Percentiles rank a stretch among this genome's conserved stretches.
These are phyloP conservation scores for Lasiodiplodia hormozganensis DNA, from an alignment of 2,329 filamentous ascomycete genomes.

Conservation along the genomic window DNA sequence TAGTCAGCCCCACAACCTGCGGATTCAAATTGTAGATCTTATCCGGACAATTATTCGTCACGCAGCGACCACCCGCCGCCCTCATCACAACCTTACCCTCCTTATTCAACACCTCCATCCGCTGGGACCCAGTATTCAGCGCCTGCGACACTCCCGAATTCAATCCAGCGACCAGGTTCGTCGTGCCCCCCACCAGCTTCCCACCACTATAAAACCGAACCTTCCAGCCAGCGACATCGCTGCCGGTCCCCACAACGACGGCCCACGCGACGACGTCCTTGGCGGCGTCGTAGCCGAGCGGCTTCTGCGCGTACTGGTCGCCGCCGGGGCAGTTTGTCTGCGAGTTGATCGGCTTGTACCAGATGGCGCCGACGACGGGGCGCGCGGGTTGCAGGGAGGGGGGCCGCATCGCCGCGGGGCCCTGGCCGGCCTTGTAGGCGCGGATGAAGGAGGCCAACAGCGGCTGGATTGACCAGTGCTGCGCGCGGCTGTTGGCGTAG, in stretches of 20 bases:
- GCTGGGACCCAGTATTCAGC: neutral
- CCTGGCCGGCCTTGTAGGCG: no score
- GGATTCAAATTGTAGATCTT: neutral
- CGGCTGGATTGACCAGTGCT: no score
- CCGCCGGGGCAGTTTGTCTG: neutral
- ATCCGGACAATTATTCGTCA: neutral
- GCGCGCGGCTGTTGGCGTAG: no score
- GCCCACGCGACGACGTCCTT: neutral
- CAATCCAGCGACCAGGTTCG: neutral
- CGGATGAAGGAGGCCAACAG: no score
- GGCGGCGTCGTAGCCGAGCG: neutral
- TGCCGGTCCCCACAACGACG: neutral
- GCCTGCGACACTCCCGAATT: neutral
- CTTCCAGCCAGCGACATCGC: neutral
- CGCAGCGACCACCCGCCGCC: neutral
- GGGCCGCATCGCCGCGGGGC: neutral
- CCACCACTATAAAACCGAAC: neutral
- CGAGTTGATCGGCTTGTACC: neutral
- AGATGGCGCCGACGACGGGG: constrained; percentile 4
- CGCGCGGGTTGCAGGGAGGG: neutral
- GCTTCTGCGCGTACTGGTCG: neutral
- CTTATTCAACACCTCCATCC: neutral
- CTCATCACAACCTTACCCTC: neutral
- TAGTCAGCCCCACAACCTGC: neutral
- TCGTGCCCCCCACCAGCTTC: neutral